phyloP scores from a whole-genome alignment of 768 basidiomycete genomes.

The Cytidiella melzeri region DNA sequence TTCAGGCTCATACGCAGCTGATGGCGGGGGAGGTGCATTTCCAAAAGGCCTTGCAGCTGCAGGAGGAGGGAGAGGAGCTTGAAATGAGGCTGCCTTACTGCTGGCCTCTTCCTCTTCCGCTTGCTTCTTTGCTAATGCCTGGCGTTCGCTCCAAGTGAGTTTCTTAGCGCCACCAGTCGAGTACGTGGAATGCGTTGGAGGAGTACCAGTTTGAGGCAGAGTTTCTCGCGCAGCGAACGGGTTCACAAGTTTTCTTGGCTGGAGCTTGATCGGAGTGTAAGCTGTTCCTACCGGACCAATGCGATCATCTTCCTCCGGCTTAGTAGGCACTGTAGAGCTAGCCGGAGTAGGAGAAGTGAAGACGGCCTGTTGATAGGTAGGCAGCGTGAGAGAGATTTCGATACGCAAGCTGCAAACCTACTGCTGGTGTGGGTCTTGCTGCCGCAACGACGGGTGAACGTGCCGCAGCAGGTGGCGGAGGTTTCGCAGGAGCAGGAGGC shows the following conservation, averaged over 20 bases:
- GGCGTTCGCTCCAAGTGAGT: conserved; percentile 90
- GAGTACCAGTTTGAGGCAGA: conserved; percentile 33
- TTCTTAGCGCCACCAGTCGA: conserved; percentile 50
- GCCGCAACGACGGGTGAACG: conserved; percentile 15
- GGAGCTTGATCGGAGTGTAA: conserved; percentile 82
- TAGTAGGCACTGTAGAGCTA: conserved; percentile 45
- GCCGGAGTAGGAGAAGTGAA: conserved; percentile 30
- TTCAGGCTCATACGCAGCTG: conserved; percentile 17
- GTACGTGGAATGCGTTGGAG: conserved; percentile 20
- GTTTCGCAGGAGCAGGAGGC: conserved; percentile 21
- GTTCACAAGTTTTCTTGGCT: conserved; percentile 85
- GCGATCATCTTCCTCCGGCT: conserved; percentile 72
- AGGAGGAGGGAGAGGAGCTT: conserved; percentile 24
- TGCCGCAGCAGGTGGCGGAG: conserved; percentile 28
- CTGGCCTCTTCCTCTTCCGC: conserved; percentile 68
- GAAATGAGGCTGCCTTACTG: conserved; percentile 52
- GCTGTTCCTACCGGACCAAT: conserved; percentile 84
- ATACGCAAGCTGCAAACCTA: conserved; percentile 16
- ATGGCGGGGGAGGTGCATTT: conserved; percentile 15
- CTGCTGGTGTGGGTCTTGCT: conserved; percentile 23
- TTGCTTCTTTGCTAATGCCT: conserved; percentile 86
- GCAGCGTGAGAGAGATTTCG: not conserved
- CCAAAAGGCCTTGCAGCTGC: conserved; percentile 5
- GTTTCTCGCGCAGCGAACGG: conserved; percentile 64
- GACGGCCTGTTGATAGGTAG: conserved; percentile 20